phyloP scores from a whole-genome alignment of 2,329 filamentous ascomycete genomes.

The Colletotrichum simmondsii region DNA sequence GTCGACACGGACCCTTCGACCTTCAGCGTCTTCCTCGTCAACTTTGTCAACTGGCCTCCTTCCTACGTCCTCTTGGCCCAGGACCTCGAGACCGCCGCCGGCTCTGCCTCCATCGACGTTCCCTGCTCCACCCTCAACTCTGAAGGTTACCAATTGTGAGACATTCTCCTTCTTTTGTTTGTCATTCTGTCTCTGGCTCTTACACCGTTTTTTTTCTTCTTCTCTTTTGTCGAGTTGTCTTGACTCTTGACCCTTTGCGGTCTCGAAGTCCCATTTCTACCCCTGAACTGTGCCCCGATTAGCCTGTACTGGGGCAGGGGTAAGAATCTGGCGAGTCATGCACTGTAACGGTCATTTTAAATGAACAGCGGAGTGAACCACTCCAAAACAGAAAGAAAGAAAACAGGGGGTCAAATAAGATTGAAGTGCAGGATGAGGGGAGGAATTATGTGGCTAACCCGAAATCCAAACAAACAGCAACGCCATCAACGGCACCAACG shows the following conservation, averaged over 20 bases:
- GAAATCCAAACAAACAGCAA: constrained; percentile 38
- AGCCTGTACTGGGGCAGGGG: neutral
- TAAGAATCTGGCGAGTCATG: neutral
- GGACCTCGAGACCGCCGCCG: constrained; percentile 46
- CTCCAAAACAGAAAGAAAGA: neutral
- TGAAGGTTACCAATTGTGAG: constrained; percentile 51
- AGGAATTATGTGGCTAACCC: neutral
- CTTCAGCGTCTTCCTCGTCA: constrained; percentile 55
- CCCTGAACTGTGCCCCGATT: neutral
- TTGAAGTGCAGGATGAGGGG: neutral
- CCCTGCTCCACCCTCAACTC: constrained; percentile 49
- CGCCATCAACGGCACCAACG: constrained; percentile 57
- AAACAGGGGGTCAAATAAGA: neutral
- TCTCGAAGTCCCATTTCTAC: neutral
- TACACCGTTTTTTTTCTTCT: neutral
- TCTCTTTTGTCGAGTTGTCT: neutral
- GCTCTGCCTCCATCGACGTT: constrained; percentile 46
- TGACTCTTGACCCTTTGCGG: neutral
- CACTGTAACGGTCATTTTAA: neutral
- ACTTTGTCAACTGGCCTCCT: constrained; percentile 57
- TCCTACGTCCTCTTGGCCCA: constrained; percentile 49
- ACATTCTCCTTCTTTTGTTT: neutral
- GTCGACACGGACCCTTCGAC: constrained; percentile 52
- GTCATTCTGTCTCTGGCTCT: constrained; percentile 29
- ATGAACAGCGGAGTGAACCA: constrained; percentile 17